Conservation (phyloP, 805 yeast genomes). For the Kodamaea jinghongensis region DNA sequence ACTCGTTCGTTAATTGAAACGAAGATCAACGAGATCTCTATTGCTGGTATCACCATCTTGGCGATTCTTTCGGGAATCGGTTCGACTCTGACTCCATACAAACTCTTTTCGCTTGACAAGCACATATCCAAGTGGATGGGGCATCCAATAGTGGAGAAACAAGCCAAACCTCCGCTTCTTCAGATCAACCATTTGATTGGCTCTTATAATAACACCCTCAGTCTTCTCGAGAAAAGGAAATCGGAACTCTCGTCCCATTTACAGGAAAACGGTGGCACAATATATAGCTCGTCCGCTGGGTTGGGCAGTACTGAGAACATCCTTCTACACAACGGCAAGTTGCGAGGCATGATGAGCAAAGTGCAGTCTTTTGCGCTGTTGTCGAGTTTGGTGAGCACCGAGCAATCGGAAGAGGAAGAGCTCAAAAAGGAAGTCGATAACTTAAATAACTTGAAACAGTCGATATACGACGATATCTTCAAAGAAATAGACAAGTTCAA, state of each 20-base stretch:
- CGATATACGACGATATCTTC: constrained; percentile 30
- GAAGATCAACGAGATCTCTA: constrained; percentile 44
- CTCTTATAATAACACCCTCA: constrained; percentile 39
- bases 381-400: constrained; percentile 15
- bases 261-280: constrained; percentile 22
- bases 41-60: constrained; percentile 50
- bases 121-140: constrained; percentile 4
- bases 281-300: constrained; percentile 16
- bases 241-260: constrained; percentile 25
- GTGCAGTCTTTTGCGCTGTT: constrained; percentile 42
- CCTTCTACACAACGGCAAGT: constrained; percentile 7
- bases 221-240: constrained; percentile 32
- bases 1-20: constrained; percentile 33
- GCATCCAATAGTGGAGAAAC: neutral
- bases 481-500: constrained; percentile 17
- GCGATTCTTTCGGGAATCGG: constrained; percentile 54
- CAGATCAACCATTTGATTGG: constrained; percentile 4
- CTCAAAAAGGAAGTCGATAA: constrained; percentile 40
- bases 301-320: constrained; percentile 11
- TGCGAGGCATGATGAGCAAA: constrained; percentile 33
- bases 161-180: constrained; percentile 1
- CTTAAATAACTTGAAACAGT: constrained; percentile 28
- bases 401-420: constrained; percentile 28
- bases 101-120: constrained; percentile 15
- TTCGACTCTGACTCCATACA: constrained; percentile 45